Evolutionary conservation across 140 eudicot genomes (phyloP).

Genomic region (Senecio squalidus): DNA sequence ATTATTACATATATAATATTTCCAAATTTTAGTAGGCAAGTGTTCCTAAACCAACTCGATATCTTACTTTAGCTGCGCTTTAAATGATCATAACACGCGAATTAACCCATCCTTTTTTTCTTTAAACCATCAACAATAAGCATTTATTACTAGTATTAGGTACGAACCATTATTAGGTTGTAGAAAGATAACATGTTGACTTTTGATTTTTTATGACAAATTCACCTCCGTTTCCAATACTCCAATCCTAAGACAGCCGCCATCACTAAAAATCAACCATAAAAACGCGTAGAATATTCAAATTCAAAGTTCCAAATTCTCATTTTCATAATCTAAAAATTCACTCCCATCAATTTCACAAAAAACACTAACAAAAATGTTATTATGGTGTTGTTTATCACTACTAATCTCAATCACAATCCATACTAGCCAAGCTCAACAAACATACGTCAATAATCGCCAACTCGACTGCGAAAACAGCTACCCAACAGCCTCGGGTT

Average conservation of each 20-base stretch:
- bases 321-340: not conserved
- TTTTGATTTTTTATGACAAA: not conserved
- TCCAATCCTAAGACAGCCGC: not conserved
- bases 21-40: no score
- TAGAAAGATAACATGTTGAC: not conserved
- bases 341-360: constrained; percentile 3
- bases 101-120: no score
- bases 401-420: not conserved
- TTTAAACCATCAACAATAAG: no score
- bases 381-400: not conserved
- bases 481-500: constrained; percentile 39
- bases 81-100: no score
- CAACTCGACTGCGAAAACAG: constrained; percentile 49
- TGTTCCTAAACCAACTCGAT: no score
- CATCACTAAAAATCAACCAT: not conserved
- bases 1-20: no score
- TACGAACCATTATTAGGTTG: not conserved
- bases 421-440: constrained; percentile 40
- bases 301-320: not conserved
- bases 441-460: constrained; percentile 53
- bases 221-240: not conserved
- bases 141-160: no score
- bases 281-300: not conserved
- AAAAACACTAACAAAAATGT: constrained; percentile 5
- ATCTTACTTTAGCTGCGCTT: no score